phyloP scores from a whole-genome alignment of 225 moss, liverwort and hornwort species.

The Bryum argenteum region DNA sequence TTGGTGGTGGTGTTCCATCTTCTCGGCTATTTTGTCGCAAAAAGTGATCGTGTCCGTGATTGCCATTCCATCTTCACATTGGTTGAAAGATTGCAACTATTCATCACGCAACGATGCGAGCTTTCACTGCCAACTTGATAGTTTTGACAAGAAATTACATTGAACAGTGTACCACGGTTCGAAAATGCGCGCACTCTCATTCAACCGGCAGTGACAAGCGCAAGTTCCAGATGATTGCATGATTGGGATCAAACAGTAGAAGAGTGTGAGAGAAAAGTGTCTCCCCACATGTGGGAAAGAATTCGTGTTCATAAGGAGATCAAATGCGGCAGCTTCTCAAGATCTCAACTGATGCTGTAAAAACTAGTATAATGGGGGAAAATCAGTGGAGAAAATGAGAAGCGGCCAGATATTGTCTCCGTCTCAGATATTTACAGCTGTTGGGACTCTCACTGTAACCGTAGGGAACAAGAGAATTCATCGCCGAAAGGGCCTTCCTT shows the following conservation, averaged over 20 bases:
- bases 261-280: neutral
- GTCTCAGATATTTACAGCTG: constrained; percentile 23
- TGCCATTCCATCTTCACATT: neutral
- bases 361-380: neutral
- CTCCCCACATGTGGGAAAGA: neutral
- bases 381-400: constrained; percentile 55
- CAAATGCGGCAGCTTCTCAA: constrained; percentile 34
- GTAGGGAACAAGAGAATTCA: neutral
- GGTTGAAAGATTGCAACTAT: constrained; percentile 9
- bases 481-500: neutral
- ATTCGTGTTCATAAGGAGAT: neutral
- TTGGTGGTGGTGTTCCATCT: too few species aligned
- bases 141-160: too few species aligned
- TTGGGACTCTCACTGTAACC: neutral
- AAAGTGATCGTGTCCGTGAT: neutral
- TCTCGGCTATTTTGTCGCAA: neutral
- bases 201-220: too few species aligned
- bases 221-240: too few species aligned
- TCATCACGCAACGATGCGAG: constrained; percentile 2
- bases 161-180: too few species aligned
- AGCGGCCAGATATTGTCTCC: constrained; percentile 30
- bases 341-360: constrained; percentile 31
- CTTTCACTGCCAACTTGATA: neutral
- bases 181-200: too few species aligned
- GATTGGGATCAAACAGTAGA: neutral